These are phyloP conservation scores for Gossypium turneri DNA, from an alignment of 345 rosid genomes.

Conservation along the genomic window DNA sequence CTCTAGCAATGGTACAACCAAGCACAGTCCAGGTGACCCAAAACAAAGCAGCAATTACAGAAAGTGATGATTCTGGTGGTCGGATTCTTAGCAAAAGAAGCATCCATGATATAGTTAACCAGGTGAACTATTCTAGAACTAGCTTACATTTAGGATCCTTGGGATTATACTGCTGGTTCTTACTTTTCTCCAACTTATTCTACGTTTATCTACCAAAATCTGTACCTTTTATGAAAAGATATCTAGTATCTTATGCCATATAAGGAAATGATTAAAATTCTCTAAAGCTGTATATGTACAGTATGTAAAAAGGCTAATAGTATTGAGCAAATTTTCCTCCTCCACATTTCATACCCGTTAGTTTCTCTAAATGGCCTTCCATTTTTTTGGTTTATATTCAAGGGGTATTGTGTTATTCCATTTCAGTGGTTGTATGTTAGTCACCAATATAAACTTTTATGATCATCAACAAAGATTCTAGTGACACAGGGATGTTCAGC, in stretches of 20 bases:
- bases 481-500: neutral
- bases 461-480: neutral
- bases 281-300: too few relatives aligned
- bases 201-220: neutral
- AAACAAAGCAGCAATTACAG: slow-evolving; percentile 42
- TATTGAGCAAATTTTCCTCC: neutral
- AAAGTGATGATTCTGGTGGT: slow-evolving; percentile 55
- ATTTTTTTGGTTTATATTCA: neutral
- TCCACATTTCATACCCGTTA: neutral
- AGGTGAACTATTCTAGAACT: slow-evolving; percentile 41
- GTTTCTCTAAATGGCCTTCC: neutral
- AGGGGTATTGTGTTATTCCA: neutral
- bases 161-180: neutral
- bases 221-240: neutral
- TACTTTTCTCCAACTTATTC: neutral
- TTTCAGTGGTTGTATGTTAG: neutral
- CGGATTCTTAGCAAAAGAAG: slow-evolving; percentile 84
- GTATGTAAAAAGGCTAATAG: neutral
- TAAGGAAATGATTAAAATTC: neutral
- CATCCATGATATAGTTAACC: slow-evolving; percentile 75
- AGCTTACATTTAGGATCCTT: neutral
- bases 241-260: neutral
- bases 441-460: neutral
- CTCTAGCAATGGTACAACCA: slow-evolving; percentile 43
- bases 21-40: slow-evolving; percentile 39